Evolutionary conservation across 108 stramenopile species (phyloP).

Genomic region (Aurantiochytrium sp.): DNA sequence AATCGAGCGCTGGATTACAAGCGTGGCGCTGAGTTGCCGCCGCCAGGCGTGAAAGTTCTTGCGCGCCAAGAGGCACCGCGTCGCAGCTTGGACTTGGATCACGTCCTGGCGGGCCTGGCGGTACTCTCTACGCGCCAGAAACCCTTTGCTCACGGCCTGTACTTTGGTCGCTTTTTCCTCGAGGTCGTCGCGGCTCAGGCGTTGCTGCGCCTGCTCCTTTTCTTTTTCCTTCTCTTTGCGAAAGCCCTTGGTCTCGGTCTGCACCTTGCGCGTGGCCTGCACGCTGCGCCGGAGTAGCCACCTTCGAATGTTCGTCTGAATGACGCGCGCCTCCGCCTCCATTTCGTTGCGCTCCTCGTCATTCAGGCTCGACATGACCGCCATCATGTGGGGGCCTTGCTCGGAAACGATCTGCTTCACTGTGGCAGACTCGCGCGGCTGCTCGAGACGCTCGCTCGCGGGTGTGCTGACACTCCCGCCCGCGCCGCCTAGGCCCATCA

Average conservation of each 20-base stretch:
- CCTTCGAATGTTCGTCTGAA: neutral
- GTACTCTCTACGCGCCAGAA: slow-evolving; percentile 12
- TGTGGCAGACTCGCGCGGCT: neutral
- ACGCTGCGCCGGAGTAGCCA: neutral
- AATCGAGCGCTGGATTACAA: slow-evolving; percentile 20
- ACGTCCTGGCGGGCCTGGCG: neutral
- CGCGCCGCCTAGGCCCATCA: too few species aligned
- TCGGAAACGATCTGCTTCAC: slow-evolving; percentile 10
- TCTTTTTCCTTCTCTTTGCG: neutral
- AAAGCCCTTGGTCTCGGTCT: slow-evolving; percentile 5
- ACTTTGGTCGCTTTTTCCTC: neutral
- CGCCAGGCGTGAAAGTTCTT: slow-evolving; percentile 11
- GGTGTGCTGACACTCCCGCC: too few species aligned
- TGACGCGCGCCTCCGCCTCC: neutral
- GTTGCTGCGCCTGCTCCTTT: neutral
- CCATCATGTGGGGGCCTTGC: neutral
- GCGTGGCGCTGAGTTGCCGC: neutral
- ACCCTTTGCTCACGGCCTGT: slow-evolving; percentile 17
- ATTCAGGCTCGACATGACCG: slow-evolving; percentile 1
- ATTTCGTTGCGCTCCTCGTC: neutral
- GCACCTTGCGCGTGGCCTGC: slow-evolving; percentile 14
- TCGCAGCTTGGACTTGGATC: neutral
- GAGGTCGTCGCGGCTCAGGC: too few species aligned
- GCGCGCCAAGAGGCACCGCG: slow-evolving; percentile 5
- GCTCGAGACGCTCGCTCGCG: too few species aligned